These are phyloP conservation scores for Debaryomyces psychrophilus DNA, from an alignment of 1,139 yeast genomes.

Conservation along the genomic window DNA sequence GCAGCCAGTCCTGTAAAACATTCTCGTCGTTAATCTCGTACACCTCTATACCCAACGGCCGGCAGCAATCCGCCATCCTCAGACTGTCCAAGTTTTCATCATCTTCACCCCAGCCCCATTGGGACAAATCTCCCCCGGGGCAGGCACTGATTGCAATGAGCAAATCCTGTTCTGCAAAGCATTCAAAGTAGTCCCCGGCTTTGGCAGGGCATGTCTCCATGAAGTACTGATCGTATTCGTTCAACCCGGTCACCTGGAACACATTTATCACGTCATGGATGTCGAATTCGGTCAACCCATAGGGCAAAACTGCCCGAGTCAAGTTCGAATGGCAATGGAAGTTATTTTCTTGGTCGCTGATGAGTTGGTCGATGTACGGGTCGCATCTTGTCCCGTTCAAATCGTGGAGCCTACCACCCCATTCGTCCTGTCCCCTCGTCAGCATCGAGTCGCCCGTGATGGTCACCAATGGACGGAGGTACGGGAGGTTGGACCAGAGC, in stretches of 20 bases:
- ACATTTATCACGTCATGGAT: slow-evolving; percentile 73
- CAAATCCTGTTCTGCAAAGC: slow-evolving; percentile 67
- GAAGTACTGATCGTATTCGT: slow-evolving; percentile 66
- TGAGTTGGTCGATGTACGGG: slow-evolving; percentile 65
- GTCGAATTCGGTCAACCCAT: slow-evolving; percentile 64
- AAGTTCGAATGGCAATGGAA: slow-evolving; percentile 70
- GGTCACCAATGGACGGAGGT: slow-evolving; percentile 63
- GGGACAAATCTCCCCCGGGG: slow-evolving; percentile 71
- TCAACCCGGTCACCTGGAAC: slow-evolving; percentile 69
- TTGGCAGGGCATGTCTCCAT: slow-evolving; percentile 72
- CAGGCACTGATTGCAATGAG: slow-evolving; percentile 69
- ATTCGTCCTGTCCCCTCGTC: slow-evolving; percentile 56
- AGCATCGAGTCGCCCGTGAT: slow-evolving; percentile 61
- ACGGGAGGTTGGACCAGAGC: slow-evolving; percentile 67
- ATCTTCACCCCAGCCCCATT: slow-evolving; percentile 72
- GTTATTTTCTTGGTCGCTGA: slow-evolving; percentile 66
- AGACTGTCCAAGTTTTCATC: slow-evolving; percentile 44
- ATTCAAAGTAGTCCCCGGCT: slow-evolving; percentile 61
- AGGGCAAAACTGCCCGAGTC: slow-evolving; percentile 58
- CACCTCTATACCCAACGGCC: slow-evolving; percentile 66
- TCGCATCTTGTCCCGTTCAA: slow-evolving; percentile 70
- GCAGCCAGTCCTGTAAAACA: slow-evolving; percentile 52
- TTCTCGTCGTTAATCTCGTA: slow-evolving; percentile 50
- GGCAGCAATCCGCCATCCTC: slow-evolving; percentile 63
- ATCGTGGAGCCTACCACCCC: slow-evolving; percentile 70